Conservation (phyloP, 1,284 basidiomycete genomes). For the Paramarasmius palmivorus region DNA sequence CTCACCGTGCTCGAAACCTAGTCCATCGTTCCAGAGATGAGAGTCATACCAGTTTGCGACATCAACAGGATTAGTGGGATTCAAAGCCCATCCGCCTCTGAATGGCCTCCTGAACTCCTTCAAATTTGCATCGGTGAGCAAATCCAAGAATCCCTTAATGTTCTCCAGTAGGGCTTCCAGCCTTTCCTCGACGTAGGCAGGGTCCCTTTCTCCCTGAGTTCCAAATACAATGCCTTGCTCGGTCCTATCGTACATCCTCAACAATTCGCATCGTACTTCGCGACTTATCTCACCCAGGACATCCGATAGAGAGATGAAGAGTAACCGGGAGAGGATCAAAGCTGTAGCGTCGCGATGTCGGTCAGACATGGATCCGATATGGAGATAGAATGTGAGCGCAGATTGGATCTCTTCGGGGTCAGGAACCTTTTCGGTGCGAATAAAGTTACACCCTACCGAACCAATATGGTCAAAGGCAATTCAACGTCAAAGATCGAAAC, state of each 20-base stretch:
- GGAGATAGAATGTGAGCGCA: not conserved
- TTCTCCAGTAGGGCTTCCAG: not conserved
- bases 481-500: not conserved
- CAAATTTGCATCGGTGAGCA: not conserved
- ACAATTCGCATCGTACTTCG: constrained; percentile 1
- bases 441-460: not conserved
- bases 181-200: not conserved
- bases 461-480: not conserved
- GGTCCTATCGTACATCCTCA: not conserved
- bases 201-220: not conserved
- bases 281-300: not conserved
- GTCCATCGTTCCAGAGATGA: not conserved
- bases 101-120: not conserved
- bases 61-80: not conserved
- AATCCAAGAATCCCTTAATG: not conserved
- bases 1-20: not conserved
- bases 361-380: not conserved
- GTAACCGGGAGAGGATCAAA: not conserved
- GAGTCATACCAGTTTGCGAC: not conserved
- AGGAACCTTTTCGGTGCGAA: not conserved
- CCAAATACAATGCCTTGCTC: not conserved
- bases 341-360: not conserved
- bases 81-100: not conserved
- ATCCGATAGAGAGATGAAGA: not conserved
- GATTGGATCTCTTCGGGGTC: constrained; percentile 1